Percentiles rank a stretch among this genome's conserved stretches.
phyloP scores from a whole-genome alignment of 1,284 basidiomycete species.

The Butyriboletus appendiculatus region DNA sequence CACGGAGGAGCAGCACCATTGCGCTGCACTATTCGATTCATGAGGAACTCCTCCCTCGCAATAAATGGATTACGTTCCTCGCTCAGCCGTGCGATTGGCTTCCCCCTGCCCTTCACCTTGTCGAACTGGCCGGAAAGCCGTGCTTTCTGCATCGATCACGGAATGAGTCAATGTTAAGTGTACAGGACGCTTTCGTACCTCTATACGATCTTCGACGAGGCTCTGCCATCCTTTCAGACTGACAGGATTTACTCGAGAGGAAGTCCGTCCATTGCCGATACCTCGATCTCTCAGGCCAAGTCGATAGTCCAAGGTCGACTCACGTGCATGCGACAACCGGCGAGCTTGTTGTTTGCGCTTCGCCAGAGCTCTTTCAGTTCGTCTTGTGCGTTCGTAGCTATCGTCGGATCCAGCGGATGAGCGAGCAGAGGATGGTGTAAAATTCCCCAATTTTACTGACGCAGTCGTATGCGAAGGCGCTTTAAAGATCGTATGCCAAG shows the following conservation, averaged over 20 bases:
- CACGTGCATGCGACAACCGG: slow-evolving; percentile 64
- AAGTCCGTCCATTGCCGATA: slow-evolving; percentile 9
- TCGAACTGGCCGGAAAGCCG: slow-evolving; percentile 71
- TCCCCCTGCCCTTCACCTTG: slow-evolving; percentile 72
- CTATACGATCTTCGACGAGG: slow-evolving; percentile 79
- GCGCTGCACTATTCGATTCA: slow-evolving; percentile 87
- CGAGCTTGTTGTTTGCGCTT: slow-evolving; percentile 55
- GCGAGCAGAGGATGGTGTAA: slow-evolving; percentile 35
- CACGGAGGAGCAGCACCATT: slow-evolving; percentile 89
- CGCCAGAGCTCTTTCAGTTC: slow-evolving; percentile 52
- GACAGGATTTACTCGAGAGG: slow-evolving; percentile 51
- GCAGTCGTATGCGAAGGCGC: slow-evolving; percentile 54
- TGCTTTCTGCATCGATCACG: slow-evolving; percentile 50
- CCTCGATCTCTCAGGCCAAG: slow-evolving; percentile 49
- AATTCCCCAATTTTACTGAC: slow-evolving; percentile 53
- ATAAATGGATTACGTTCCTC: slow-evolving; percentile 85
- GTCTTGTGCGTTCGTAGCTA: slow-evolving; percentile 51
- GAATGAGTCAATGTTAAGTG: not conserved
- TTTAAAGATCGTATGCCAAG: slow-evolving; percentile 71
- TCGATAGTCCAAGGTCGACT: slow-evolving; percentile 77
- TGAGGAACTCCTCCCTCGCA: slow-evolving; percentile 74
- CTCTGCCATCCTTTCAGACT: slow-evolving; percentile 74
- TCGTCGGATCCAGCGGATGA: slow-evolving; percentile 33
- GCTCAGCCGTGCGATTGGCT: slow-evolving; percentile 59
- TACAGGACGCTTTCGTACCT: slow-evolving; percentile 45